Percentiles rank a stretch among this genome's conserved stretches.
Conservation (phyloP, 371 early-diverging fungal species). For the Fennellomyces sp. region DNA sequence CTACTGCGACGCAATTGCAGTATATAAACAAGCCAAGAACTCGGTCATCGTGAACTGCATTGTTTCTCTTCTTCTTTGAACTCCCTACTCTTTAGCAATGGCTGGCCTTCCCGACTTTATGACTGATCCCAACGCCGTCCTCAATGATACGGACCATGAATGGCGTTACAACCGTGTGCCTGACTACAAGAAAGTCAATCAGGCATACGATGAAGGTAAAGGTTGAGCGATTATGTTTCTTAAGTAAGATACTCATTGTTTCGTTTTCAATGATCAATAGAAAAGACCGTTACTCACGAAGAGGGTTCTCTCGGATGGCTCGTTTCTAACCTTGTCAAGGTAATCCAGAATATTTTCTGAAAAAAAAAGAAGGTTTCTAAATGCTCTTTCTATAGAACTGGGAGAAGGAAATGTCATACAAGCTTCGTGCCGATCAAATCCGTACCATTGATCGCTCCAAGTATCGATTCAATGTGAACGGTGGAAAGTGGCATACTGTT, state of each 20-base stretch:
- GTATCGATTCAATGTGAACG: slow-evolving; percentile 55
- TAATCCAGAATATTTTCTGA: slow-evolving; percentile 4
- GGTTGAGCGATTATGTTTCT: background rate
- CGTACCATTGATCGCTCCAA: slow-evolving; percentile 50
- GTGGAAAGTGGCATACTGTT: slow-evolving; percentile 34
- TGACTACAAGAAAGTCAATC: slow-evolving; percentile 52
- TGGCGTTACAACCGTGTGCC: slow-evolving; percentile 56
- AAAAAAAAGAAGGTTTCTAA: background rate
- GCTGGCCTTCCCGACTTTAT: slow-evolving; percentile 52
- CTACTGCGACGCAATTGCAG: too few relatives aligned
- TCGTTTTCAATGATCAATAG: slow-evolving; percentile 10
- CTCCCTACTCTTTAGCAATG: slow-evolving; percentile 10
- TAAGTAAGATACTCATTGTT: background rate
- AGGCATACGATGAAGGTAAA: slow-evolving; percentile 45
- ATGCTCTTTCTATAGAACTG: slow-evolving; percentile 40
- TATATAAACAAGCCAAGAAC: too few relatives aligned
- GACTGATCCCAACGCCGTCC: slow-evolving; percentile 58
- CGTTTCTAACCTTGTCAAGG: slow-evolving; percentile 56
- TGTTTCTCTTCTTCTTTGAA: background rate
- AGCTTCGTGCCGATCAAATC: slow-evolving; percentile 48
- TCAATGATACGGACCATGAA: slow-evolving; percentile 46
- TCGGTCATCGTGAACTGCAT: too few relatives aligned
- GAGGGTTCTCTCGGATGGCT: slow-evolving; percentile 52
- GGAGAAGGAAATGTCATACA: slow-evolving; percentile 62
- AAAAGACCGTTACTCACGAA: slow-evolving; percentile 40